Percentiles rank a stretch among this genome's conserved stretches.
phyloP scores from a whole-genome alignment of 192 early-diverging fungal species.

The Fimicolochytrium jonesii region DNA sequence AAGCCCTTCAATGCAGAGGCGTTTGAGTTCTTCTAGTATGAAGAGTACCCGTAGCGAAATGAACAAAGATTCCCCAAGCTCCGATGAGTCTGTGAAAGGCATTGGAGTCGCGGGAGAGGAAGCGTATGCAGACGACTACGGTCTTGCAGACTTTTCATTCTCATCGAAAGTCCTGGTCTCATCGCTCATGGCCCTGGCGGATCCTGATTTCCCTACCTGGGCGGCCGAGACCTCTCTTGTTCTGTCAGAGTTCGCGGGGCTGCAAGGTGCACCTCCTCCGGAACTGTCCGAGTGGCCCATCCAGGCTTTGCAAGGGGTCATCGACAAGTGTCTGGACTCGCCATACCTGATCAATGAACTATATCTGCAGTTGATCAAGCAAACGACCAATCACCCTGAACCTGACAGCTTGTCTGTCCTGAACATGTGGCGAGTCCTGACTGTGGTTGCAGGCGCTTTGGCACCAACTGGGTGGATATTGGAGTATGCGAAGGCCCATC shows the following conservation, averaged over 20 bases:
- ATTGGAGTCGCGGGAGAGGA: background rate
- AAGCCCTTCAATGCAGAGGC: background rate
- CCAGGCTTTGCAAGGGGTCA: constrained; percentile 23
- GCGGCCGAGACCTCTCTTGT: constrained; percentile 23
- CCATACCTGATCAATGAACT: constrained; percentile 37
- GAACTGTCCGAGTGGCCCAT: constrained; percentile 7
- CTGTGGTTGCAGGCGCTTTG: constrained; percentile 33
- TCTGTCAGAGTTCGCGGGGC: background rate
- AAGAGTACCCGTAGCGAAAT: too few relatives aligned
- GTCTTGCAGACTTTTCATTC: constrained; percentile 21
- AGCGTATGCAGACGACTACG: constrained; percentile 13
- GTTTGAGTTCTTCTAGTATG: background rate
- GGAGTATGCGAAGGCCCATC: constrained; percentile 47
- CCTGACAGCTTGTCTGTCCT: constrained; percentile 20
- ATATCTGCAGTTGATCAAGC: constrained; percentile 45
- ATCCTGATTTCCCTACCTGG: constrained; percentile 31
- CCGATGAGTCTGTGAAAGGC: constrained; percentile 1
- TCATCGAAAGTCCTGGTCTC: constrained; percentile 23
- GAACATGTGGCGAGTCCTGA: constrained; percentile 40
- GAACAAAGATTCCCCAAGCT: too few relatives aligned
- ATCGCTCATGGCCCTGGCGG: constrained; percentile 25
- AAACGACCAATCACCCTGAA: constrained; percentile 36
- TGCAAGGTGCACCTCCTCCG: background rate
- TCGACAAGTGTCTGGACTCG: constrained; percentile 30
- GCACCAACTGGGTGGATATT: constrained; percentile 31